These are phyloP conservation scores for Glomus cerebriforme DNA, from an alignment of 192 early-diverging fungal species.

Conservation along the genomic window DNA sequence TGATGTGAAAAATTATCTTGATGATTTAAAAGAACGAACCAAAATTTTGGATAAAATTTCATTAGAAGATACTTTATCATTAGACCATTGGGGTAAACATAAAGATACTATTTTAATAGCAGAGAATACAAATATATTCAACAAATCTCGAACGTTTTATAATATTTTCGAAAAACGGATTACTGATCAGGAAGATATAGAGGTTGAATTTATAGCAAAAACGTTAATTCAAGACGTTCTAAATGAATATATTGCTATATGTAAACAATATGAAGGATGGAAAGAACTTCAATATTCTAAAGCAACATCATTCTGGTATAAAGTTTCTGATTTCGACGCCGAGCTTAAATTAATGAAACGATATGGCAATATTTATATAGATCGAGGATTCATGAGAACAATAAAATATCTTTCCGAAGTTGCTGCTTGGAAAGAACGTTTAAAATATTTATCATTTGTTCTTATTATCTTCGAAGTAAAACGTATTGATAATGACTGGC, in stretches of 20 bases:
- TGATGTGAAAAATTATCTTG: background rate
- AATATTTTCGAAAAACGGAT: slow-evolving; percentile 6
- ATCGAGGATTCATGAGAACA: background rate
- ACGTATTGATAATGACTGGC: background rate
- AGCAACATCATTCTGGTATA: slow-evolving; percentile 16
- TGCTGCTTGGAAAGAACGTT: background rate
- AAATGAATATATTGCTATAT: background rate
- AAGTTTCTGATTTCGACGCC: background rate
- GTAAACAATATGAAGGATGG: slow-evolving; percentile 19
- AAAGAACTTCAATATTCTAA: background rate
- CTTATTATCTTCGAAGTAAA: background rate
- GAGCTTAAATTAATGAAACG: slow-evolving; percentile 2
- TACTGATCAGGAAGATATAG: background rate
- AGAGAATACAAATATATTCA: background rate
- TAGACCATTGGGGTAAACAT: background rate
- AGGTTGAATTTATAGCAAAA: background rate
- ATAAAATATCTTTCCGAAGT: background rate
- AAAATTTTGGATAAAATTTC: background rate
- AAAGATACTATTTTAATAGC: background rate
- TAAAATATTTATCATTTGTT: background rate
- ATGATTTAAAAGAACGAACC: background rate
- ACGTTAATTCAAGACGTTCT: background rate
- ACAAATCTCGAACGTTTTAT: slow-evolving; percentile 20
- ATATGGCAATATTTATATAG: background rate
- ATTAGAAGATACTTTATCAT: background rate